Conservation (phyloP, 768 basidiomycete species). For the Leccinellum albellum region DNA sequence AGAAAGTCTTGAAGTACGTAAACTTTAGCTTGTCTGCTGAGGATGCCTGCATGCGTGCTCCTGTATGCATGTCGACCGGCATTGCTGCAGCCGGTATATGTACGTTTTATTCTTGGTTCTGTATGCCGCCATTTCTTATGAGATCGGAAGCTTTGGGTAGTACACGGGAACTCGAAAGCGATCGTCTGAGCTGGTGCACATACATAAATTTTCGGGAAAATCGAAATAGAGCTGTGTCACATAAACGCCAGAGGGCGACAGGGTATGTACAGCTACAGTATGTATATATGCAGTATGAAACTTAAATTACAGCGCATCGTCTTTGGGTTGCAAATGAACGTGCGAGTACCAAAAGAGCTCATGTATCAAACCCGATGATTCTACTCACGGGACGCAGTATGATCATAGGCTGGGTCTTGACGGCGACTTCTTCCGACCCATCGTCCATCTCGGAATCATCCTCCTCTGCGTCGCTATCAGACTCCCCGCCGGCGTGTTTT, state of each 20-base stretch:
- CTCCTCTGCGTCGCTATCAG: slow-evolving; percentile 60
- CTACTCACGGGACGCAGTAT: slow-evolving; percentile 55
- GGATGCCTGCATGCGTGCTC: too few relatives aligned
- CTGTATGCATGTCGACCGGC: too few relatives aligned
- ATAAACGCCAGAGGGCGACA: background rate
- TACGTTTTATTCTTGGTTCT: too few relatives aligned
- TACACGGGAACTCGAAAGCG: too few relatives aligned
- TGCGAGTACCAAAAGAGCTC: slow-evolving; percentile 1
- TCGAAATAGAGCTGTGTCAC: too few relatives aligned
- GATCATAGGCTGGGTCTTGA: slow-evolving; percentile 50
- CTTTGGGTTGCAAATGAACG: background rate
- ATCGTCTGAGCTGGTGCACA: too few relatives aligned
- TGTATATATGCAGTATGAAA: slow-evolving; percentile 13
- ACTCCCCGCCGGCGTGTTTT: slow-evolving; percentile 45
- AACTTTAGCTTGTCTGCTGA: too few relatives aligned
- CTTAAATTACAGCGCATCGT: slow-evolving; percentile 21
- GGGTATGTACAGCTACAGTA: slow-evolving; percentile 1
- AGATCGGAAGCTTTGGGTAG: too few relatives aligned
- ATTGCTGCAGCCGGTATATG: too few relatives aligned
- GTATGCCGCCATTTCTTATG: too few relatives aligned
- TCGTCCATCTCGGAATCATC: slow-evolving; percentile 49
- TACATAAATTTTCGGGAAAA: background rate
- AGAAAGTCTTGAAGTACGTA: too few relatives aligned
- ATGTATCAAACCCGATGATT: slow-evolving; percentile 53
- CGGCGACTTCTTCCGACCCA: slow-evolving; percentile 35